Evolutionary conservation across 2,329 filamentous ascomycete genomes (phyloP).

Genomic region (Colletotrichum higginsianum): DNA sequence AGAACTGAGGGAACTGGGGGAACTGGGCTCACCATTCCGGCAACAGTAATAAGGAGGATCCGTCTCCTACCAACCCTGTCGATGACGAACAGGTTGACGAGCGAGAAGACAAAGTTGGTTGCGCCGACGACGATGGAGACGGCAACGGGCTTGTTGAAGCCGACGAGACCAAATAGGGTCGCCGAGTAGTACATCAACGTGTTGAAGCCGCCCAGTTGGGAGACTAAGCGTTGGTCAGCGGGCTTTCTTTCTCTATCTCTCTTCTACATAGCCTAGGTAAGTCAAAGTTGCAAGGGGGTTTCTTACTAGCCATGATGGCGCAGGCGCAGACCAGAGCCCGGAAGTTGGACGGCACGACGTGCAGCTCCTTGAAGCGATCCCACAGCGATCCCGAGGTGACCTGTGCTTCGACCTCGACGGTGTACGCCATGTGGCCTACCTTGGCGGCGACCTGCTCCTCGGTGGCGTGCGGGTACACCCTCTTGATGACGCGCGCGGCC

Average conservation of each 20-base stretch:
- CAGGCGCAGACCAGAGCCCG: constrained; percentile 63
- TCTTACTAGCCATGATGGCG: constrained; percentile 62
- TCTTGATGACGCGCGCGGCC: too few species aligned
- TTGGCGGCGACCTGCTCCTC: constrained; percentile 61
- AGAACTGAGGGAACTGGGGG: too few species aligned
- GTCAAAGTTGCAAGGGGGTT: too few species aligned
- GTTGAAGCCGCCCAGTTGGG: too few species aligned
- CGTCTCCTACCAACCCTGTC: constrained; percentile 62
- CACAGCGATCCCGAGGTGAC: constrained; percentile 58
- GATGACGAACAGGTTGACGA: constrained; percentile 62
- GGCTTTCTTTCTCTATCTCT: too few species aligned
- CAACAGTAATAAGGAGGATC: constrained; percentile 60
- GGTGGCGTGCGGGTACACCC: constrained; percentile 59
- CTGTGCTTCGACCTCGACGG: constrained; percentile 43
- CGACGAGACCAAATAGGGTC: constrained; percentile 54
- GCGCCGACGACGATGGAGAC: constrained; percentile 62
- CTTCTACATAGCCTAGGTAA: too few species aligned
- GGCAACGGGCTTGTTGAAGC: constrained; percentile 64
- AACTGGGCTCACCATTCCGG: constrained; percentile 54
- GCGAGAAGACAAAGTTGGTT: constrained; percentile 66
- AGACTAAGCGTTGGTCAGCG: too few species aligned
- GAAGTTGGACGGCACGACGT: constrained; percentile 59
- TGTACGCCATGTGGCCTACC: constrained; percentile 44
- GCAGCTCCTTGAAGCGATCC: constrained; percentile 63
- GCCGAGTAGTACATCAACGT: too few species aligned